These are phyloP conservation scores for Trifolium dubium DNA, from an alignment of 306 rosid genomes.

Conservation along the genomic window DNA sequence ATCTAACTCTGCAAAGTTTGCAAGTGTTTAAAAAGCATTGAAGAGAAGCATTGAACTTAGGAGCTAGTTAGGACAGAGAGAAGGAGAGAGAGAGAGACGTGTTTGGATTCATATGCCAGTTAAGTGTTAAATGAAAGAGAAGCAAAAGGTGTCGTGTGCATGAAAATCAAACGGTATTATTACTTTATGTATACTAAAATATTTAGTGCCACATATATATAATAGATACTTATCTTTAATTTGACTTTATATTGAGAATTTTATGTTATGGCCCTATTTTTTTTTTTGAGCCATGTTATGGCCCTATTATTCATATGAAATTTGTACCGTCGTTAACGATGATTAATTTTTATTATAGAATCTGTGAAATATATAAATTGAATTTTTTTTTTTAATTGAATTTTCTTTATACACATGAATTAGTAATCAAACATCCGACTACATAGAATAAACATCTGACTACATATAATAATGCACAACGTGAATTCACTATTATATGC, in stretches of 20 bases:
- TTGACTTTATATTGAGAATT: not conserved
- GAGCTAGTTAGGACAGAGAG: conserved; percentile 32
- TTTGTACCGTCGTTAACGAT: too few relatives aligned
- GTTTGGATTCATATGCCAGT: conserved; percentile 44
- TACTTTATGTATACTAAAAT: conserved; percentile 29
- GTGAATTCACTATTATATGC: too few relatives aligned
- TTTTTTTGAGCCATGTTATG: too few relatives aligned
- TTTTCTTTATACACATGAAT: too few relatives aligned
- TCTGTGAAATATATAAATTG: too few relatives aligned
- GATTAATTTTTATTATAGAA: too few relatives aligned
- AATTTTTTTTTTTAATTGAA: too few relatives aligned
- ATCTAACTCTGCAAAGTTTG: conserved; percentile 39
- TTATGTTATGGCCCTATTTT: too few relatives aligned
- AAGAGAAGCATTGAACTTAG: conserved; percentile 36
- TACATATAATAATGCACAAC: too few relatives aligned
- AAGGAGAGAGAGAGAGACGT: conserved; percentile 38
- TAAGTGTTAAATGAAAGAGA: conserved; percentile 37
- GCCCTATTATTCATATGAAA: too few relatives aligned
- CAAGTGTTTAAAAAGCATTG: conserved; percentile 46
- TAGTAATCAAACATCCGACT: too few relatives aligned
- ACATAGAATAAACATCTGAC: too few relatives aligned
- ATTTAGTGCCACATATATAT: conserved; percentile 2
- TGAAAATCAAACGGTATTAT: conserved; percentile 41
- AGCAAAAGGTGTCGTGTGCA: conserved; percentile 43
- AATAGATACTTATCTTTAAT: not conserved